These are phyloP conservation scores for Solanum aculeatissimum DNA, from an alignment of 305 asterid genomes.

Conservation along the genomic window DNA sequence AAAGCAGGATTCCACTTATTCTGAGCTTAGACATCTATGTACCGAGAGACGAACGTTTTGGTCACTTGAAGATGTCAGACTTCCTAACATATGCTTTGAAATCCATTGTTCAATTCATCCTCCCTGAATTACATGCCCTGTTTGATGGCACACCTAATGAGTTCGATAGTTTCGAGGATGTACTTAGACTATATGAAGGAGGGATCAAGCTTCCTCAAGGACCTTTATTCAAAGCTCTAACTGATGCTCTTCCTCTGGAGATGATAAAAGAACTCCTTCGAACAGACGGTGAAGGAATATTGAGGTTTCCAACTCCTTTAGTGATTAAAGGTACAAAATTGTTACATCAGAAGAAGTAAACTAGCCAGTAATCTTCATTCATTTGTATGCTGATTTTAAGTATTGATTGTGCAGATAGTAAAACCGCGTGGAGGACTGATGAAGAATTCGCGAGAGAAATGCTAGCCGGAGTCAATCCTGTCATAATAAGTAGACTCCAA, in stretches of 20 bases:
- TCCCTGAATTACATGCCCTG: constrained; percentile 42
- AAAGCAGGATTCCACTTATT: constrained; percentile 12
- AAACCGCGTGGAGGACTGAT: constrained; percentile 17
- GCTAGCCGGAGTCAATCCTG: constrained; percentile 27
- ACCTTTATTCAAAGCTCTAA: not conserved
- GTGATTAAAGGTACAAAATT: constrained; percentile 13
- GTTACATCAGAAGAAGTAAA: not conserved
- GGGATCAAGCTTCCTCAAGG: not conserved
- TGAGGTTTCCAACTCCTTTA: constrained; percentile 19
- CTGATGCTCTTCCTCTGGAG: constrained; percentile 12
- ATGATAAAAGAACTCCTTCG: constrained; percentile 11
- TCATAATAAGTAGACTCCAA: constrained; percentile 6
- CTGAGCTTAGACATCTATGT: constrained; percentile 47
- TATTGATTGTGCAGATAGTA: not conserved
- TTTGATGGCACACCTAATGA: constrained; percentile 50
- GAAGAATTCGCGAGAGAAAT: constrained; percentile 18
- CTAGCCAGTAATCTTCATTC: not conserved
- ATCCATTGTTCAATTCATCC: constrained; percentile 54
- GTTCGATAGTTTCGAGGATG: constrained; percentile 49
- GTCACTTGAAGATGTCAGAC: constrained; percentile 57
- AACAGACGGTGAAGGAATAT: constrained; percentile 10
- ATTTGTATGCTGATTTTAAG: not conserved
- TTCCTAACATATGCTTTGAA: constrained; percentile 54
- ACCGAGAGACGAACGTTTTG: constrained; percentile 67
- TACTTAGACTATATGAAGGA: constrained; percentile 5